phyloP scores from a whole-genome alignment of 1,284 basidiomycete genomes.

The Phellinidium pouzarii region DNA sequence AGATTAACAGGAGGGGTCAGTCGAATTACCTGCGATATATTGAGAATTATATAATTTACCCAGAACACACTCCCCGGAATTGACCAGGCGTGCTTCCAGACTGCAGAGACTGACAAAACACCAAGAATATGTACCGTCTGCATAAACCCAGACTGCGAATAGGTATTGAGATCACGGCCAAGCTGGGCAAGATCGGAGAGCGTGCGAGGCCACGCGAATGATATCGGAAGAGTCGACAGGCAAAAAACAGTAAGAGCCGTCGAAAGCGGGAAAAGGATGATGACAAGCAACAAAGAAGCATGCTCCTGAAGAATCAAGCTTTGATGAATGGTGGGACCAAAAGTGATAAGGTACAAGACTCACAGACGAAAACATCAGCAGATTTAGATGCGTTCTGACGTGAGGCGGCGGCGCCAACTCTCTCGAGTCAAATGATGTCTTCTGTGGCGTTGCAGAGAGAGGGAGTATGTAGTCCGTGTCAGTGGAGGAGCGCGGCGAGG shows the following conservation, averaged over 20 bases:
- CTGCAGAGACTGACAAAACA: conserved; percentile 78
- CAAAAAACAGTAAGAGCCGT: conserved; percentile 43
- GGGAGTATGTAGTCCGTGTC: conserved; percentile 57
- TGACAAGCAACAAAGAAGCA: conserved; percentile 57
- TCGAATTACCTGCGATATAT: conserved; percentile 2
- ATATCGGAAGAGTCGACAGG: conserved; percentile 60
- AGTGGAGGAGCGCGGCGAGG: conserved; percentile 44
- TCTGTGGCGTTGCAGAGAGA: conserved; percentile 53
- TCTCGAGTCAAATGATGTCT: conserved; percentile 44
- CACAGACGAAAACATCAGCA: conserved; percentile 43
- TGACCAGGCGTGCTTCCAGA: conserved; percentile 95
- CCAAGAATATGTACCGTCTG: conserved; percentile 66
- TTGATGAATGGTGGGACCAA: conserved; percentile 24
- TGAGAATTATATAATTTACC: conserved; percentile 39
- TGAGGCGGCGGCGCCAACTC: conserved; percentile 33
- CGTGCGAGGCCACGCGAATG: conserved; percentile 68
- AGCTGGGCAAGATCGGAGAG: conserved; percentile 67
- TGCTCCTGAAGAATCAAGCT: conserved; percentile 39
- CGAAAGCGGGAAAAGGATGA: conserved; percentile 61
- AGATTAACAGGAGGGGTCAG: not conserved
- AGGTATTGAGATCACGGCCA: conserved; percentile 66
- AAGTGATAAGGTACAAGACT: conserved; percentile 19
- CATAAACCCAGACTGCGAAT: conserved; percentile 59
- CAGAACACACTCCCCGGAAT: conserved; percentile 86
- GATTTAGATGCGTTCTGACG: conserved; percentile 26